phyloP scores from a whole-genome alignment of 345 rosid species.

The Dipteronia dyeriana region DNA sequence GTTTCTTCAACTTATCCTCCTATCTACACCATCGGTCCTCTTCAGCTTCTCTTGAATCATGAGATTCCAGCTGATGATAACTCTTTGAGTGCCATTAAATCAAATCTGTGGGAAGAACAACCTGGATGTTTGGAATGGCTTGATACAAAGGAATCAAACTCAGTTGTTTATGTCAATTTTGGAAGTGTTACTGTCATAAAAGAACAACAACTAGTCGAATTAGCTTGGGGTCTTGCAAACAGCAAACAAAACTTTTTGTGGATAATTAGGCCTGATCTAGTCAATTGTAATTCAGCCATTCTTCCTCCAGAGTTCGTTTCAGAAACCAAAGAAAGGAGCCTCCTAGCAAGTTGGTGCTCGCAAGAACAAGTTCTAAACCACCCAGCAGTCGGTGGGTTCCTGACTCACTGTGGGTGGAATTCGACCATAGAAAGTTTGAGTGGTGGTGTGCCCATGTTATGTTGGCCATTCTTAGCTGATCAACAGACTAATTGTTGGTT shows the following conservation, averaged over 20 bases:
- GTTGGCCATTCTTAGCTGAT: conserved; percentile 16
- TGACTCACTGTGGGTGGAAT: conserved; percentile 15
- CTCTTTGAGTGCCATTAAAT: neutral
- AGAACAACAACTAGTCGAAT: conserved; percentile 16
- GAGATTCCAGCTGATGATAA: neutral
- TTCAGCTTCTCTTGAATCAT: conserved; percentile 1
- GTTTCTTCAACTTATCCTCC: conserved; percentile 6
- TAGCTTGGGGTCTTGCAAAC: conserved; percentile 31
- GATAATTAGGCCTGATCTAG: conserved; percentile 29
- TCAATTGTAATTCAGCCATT: neutral
- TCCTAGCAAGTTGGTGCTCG: conserved; percentile 18
- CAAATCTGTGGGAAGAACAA: conserved; percentile 14
- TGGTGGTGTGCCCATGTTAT: conserved; percentile 7
- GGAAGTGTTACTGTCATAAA: conserved; percentile 19
- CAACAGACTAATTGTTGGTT: conserved; percentile 13
- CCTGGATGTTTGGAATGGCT: conserved; percentile 14
- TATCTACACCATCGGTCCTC: conserved; percentile 20
- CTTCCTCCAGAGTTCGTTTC: conserved; percentile 13
- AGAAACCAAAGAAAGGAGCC: conserved; percentile 9
- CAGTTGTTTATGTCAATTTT: conserved; percentile 13
- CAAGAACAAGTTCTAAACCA: conserved; percentile 14
- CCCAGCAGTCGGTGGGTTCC: conserved; percentile 7
- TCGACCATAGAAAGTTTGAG: conserved; percentile 13
- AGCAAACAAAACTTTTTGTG: conserved; percentile 18
- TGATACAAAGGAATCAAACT: neutral